Conservation (phyloP, 176 grass and related monocot species). For the Elymus sibiricus region DNA sequence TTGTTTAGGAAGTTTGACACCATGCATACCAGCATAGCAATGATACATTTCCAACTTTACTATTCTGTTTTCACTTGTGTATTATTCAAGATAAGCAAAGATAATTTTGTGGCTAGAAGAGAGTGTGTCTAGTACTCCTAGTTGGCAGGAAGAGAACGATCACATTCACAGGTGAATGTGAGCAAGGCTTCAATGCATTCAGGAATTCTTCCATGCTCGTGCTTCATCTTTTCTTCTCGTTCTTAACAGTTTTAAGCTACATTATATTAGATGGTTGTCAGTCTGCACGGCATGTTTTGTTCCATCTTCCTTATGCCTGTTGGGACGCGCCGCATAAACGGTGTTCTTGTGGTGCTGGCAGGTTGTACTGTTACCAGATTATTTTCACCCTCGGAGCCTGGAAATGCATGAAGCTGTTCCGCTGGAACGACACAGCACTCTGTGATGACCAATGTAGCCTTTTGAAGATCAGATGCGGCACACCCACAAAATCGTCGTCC, state of each 20-base stretch:
- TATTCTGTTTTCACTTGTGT: neutral
- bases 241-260: neutral
- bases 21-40: neutral
- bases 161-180: neutral
- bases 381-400: too few species aligned
- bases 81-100: neutral
- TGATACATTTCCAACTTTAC: neutral
- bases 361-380: too few species aligned
- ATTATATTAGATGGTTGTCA: neutral
- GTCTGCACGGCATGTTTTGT: neutral
- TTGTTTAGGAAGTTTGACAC: neutral
- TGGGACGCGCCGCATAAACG: neutral
- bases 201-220: neutral
- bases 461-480: too few species aligned
- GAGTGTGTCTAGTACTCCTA: neutral
- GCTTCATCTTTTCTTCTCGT: neutral
- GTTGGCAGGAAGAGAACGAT: neutral
- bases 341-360: too few species aligned
- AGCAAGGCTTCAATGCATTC: neutral
- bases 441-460: too few species aligned
- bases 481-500: too few species aligned
- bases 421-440: too few species aligned
- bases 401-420: too few species aligned
- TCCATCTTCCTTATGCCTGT: neutral
- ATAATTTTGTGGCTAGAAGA: neutral